A percentile compares a stretch with the other conserved stretches of the same genome.
phyloP scores from a whole-genome alignment of 1,284 basidiomycete species.

The Pterulicium gracile region DNA sequence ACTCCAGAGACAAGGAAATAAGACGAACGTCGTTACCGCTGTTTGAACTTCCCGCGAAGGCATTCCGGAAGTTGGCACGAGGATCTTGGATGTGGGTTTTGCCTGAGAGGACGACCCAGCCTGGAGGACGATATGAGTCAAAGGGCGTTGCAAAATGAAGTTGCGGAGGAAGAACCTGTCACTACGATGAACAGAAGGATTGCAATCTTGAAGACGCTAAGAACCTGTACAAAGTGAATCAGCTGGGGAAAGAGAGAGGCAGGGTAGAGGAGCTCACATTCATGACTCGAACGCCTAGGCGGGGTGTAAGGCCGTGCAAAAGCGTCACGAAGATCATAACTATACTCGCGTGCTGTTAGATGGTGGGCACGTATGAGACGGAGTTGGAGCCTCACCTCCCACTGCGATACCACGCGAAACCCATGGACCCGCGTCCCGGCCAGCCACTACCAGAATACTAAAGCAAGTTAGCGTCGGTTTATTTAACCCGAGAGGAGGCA shows the following conservation, averaged over 20 bases:
- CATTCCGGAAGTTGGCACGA: constrained; percentile 34
- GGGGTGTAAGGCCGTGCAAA: constrained; percentile 2
- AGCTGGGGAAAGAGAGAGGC: too few relatives aligned
- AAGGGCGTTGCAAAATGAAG: too few relatives aligned
- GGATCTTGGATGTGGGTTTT: constrained; percentile 33
- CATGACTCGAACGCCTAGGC: too few relatives aligned
- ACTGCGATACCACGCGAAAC: constrained; percentile 23
- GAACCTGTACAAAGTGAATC: constrained; percentile 13
- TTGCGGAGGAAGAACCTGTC: too few relatives aligned
- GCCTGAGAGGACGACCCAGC: constrained; percentile 36
- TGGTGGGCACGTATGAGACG: background rate
- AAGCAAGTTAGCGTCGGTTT: background rate
- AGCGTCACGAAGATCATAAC: constrained; percentile 2
- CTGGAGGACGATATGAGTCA: too few relatives aligned
- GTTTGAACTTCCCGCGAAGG: constrained; percentile 30
- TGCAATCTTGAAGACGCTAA: constrained; percentile 21
- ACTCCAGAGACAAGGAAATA: constrained; percentile 33
- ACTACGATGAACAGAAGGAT: constrained; percentile 26
- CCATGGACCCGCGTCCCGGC: constrained; percentile 12
- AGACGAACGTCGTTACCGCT: constrained; percentile 22
- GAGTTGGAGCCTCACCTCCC: constrained; percentile 9
- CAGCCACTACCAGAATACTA: background rate
- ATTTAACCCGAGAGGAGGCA: too few relatives aligned
- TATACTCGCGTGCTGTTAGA: background rate
- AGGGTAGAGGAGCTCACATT: too few relatives aligned